A percentile compares a stretch with the other conserved stretches of the same genome.
phyloP scores from a whole-genome alignment of 169 alveolate genomes.

The Cryptosporidium canis region DNA sequence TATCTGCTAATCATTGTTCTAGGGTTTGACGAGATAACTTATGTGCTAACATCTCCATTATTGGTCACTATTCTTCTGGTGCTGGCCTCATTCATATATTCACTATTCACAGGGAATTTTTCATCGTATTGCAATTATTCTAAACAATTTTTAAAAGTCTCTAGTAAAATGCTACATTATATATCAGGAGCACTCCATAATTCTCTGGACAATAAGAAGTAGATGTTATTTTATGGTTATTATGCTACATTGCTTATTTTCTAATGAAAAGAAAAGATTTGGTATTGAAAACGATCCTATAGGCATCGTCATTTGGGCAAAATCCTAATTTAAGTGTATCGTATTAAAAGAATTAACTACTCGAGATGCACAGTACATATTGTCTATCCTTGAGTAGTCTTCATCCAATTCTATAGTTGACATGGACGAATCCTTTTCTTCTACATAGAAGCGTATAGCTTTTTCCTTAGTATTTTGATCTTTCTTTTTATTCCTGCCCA shows the following conservation, averaged over 20 bases:
- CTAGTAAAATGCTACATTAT: constrained; percentile 29
- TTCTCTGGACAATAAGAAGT: constrained; percentile 10
- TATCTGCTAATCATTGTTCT: constrained; percentile 30
- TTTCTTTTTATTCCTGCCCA: background rate
- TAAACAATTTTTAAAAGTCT: background rate
- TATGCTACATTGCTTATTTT: background rate
- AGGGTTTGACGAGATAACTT: constrained; percentile 56
- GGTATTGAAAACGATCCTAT: background rate
- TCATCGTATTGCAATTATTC: background rate
- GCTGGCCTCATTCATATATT: constrained; percentile 6
- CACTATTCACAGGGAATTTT: constrained; percentile 48
- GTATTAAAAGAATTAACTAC: constrained; percentile 46
- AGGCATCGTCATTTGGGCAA: background rate
- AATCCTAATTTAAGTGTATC: constrained; percentile 21
- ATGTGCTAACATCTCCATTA: constrained; percentile 49
- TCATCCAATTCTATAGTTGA: constrained; percentile 49
- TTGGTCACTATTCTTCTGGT: constrained; percentile 16
- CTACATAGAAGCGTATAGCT: background rate
- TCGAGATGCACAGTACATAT: constrained; percentile 50
- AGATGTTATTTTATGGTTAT: background rate
- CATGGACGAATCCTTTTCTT: background rate
- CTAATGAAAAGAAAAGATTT: background rate
- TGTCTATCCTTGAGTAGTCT: constrained; percentile 39
- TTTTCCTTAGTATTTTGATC: background rate
- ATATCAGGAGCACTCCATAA: constrained; percentile 21